phyloP scores from a whole-genome alignment of 2,329 filamentous ascomycete genomes.

The Fusarium virguliforme region DNA sequence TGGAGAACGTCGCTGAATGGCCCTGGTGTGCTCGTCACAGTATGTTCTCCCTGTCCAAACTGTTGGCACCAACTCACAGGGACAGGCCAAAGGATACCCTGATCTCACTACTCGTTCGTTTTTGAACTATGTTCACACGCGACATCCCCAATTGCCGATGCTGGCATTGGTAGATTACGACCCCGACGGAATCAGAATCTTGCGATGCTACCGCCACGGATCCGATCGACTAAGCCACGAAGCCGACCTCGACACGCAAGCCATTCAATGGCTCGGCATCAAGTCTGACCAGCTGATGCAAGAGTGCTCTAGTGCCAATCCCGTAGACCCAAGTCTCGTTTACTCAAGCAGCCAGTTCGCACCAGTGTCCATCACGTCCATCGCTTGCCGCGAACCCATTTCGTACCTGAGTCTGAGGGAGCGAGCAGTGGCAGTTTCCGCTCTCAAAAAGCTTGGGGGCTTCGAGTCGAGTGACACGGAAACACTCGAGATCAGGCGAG shows the following conservation, averaged over 20 bases:
- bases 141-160: constrained; percentile 69
- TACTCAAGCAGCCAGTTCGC: constrained; percentile 29
- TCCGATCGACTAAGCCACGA: constrained; percentile 77
- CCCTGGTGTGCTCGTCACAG: constrained; percentile 79
- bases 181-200: constrained; percentile 81
- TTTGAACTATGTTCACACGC: constrained; percentile 67
- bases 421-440: constrained; percentile 68
- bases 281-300: constrained; percentile 61
- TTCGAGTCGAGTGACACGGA: constrained; percentile 51
- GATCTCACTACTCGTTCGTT: constrained; percentile 80
- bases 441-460: constrained; percentile 64
- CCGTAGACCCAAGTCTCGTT: background rate
- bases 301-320: background rate
- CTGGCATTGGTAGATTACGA: constrained; percentile 81
- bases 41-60: constrained; percentile 53
- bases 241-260: constrained; percentile 63
- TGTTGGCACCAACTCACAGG: constrained; percentile 2
- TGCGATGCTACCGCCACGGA: constrained; percentile 81
- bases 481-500: constrained; percentile 62
- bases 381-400: constrained; percentile 50
- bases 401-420: constrained; percentile 69
- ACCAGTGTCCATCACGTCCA: constrained; percentile 48
- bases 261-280: constrained; percentile 77
- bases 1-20: constrained; percentile 66
- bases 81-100: constrained; percentile 85